Base-by-base conservation (phyloP, 1,139 yeast genomes). In the Lizanozyma gosingica region DNA sequence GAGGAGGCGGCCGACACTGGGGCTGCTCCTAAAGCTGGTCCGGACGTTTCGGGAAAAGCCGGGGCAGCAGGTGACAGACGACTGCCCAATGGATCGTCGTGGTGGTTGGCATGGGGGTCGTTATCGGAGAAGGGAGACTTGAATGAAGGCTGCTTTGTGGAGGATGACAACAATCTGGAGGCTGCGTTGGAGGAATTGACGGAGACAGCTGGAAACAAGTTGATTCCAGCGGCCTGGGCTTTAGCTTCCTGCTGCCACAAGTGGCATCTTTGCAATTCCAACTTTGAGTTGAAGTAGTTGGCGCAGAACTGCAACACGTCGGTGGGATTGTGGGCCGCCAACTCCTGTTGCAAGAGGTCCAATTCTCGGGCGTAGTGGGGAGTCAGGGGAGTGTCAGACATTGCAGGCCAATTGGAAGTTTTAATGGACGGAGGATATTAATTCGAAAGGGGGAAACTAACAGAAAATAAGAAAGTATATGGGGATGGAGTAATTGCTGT, bases 261-360 rank as follows among this genome's bases (percentile, higher is more conserved):
- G 38, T 70, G 71, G 35, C 66, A 56, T 55, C 88, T 70, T 55
- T 81, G 85, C 35, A 74, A 69, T 49, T 76, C 81, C 45, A 83
- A 63, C 47, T 80, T 76, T 39, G 69, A 57, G 53, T 73, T 74
- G 64, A 83, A 83, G 59, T 80, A 81, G 56, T 79, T 75, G 45
- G 85, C 83, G 53, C 90, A 80, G 60, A 83, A 84, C 56, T 83
- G 90, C 46, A 83, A 60, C 27, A 83, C 66, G 55, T 83, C 90
- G 15, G 66, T 59, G 2, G 94, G 94, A 50, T 80, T 76, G 52
- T 78, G 75, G 41, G 72, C 65, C 41, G 70, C 65, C 46, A 83
- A 67, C 56, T 80, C 86, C 52, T 69, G 72, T 58, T 79, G 80
- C 57, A 81, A 76, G 47, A 69, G 76, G 52, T 74, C 73, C 59